phyloP scores from a whole-genome alignment of 768 basidiomycete species.

The Hericium rajendrae region DNA sequence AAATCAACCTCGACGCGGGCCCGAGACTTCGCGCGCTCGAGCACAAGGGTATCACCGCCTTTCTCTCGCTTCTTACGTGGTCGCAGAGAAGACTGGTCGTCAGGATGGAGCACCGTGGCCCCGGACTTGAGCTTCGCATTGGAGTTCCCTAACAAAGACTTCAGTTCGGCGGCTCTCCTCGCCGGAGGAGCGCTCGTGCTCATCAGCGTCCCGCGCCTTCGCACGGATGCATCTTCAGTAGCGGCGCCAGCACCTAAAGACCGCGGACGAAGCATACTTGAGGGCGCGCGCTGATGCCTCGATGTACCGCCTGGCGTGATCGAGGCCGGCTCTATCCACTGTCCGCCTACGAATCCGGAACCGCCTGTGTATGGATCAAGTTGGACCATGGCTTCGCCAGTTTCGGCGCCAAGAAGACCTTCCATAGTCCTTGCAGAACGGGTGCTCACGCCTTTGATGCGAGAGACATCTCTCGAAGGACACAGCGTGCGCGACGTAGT shows the following conservation, averaged over 20 bases:
- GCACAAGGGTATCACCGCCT: conserved; percentile 24
- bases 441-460: conserved; percentile 2
- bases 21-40: conserved; percentile 66
- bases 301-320: conserved; percentile 22
- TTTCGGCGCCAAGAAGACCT: conserved; percentile 38
- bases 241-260: neutral
- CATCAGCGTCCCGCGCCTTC: conserved; percentile 44
- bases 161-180: conserved; percentile 47
- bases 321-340: conserved; percentile 23
- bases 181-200: conserved; percentile 38
- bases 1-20: conserved; percentile 81
- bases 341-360: conserved; percentile 32
- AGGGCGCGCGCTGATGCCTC: neutral
- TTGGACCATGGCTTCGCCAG: conserved; percentile 37
- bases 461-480: neutral
- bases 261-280: neutral
- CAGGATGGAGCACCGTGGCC: conserved; percentile 33
- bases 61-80: neutral
- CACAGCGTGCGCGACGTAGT: neutral
- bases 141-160: conserved; percentile 52
- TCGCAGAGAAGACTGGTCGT: conserved; percentile 1
- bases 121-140: conserved; percentile 46
- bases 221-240: conserved; percentile 17
- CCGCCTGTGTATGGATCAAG: conserved; percentile 28
- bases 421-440: conserved; percentile 28